Conservation (phyloP, 441 rosid species). For the Aleurites moluccanus region DNA sequence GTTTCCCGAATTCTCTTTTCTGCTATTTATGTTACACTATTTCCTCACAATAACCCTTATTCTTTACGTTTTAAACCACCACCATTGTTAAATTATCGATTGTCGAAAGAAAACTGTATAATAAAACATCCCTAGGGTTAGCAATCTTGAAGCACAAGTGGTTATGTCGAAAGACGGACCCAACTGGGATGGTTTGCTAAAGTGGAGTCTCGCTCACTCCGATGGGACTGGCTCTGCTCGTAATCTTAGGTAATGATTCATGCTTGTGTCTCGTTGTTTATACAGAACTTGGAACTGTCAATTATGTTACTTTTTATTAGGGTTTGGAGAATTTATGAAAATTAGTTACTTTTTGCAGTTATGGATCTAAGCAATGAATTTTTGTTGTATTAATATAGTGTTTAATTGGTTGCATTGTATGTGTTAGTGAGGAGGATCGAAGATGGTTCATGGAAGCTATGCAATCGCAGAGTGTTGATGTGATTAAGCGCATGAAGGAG, state of each 20-base stretch:
- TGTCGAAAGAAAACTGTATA: background rate
- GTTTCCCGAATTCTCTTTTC: background rate
- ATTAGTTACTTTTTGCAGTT: background rate
- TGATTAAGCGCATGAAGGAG: constrained; percentile 81
- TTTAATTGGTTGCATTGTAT: background rate
- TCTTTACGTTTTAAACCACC: background rate
- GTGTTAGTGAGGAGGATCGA: constrained; percentile 73
- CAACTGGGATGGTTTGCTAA: constrained; percentile 80
- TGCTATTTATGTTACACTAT: background rate
- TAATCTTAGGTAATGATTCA: constrained; percentile 47
- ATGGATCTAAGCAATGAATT: background rate
- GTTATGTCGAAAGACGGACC: constrained; percentile 72
- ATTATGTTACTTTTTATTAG: background rate
- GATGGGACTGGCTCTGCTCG: constrained; percentile 52
- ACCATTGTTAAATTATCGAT: background rate
- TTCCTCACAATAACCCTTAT: too few relatives aligned
- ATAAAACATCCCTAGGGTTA: background rate
- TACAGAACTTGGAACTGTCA: background rate
- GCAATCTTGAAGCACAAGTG: background rate
- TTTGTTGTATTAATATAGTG: background rate
- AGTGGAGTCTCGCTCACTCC: constrained; percentile 82
- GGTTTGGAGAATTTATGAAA: background rate
- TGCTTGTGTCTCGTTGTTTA: background rate
- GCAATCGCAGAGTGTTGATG: constrained; percentile 77
- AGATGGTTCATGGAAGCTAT: constrained; percentile 96